These are phyloP conservation scores for Tricholoma matsutake DNA, from an alignment of 768 basidiomycete genomes.

Conservation along the genomic window DNA sequence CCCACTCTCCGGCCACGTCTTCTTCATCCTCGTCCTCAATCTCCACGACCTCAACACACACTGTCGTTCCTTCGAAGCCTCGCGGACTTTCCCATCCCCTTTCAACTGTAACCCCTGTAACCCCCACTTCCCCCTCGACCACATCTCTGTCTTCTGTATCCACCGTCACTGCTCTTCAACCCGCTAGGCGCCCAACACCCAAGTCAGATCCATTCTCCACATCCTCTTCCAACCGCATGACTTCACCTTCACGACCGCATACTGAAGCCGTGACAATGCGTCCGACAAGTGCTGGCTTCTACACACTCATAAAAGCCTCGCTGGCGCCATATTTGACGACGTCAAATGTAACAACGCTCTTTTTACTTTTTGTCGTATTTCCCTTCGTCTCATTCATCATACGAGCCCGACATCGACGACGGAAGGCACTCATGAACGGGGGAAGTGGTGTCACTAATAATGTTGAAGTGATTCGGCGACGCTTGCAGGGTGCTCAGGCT, in stretches of 20 bases:
- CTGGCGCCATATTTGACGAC: conserved; percentile 47
- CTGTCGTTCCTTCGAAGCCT: conserved; percentile 52
- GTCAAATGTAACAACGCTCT: conserved; percentile 46
- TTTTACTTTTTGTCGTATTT: conserved; percentile 44
- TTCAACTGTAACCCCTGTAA: conserved; percentile 22
- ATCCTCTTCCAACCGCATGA: conserved; percentile 9
- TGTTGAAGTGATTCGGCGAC: conserved; percentile 55
- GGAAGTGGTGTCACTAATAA: conserved; percentile 30
- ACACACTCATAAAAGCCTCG: conserved; percentile 46
- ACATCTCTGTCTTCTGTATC: conserved; percentile 37
- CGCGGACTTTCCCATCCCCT: conserved; percentile 21
- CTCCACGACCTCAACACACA: conserved; percentile 72
- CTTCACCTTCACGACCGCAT: conserved; percentile 15
- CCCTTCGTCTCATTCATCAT: conserved; percentile 47
- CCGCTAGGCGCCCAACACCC: conserved; percentile 15
- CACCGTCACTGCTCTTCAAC: conserved; percentile 31
- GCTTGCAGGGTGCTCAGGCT: conserved; percentile 42
- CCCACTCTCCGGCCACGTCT: conserved; percentile 50
- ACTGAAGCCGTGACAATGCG: conserved; percentile 15
- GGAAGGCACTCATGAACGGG: conserved; percentile 19
- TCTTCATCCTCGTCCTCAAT: conserved; percentile 66
- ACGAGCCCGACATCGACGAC: conserved; percentile 46
- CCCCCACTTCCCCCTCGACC: conserved; percentile 32
- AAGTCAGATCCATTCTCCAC: conserved; percentile 20
- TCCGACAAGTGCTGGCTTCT: conserved; percentile 26